Evolutionary conservation across 805 yeast species (phyloP), one percentile per base, ranked within the genome.

Genomic region (Candida parachauliodes): DNA sequence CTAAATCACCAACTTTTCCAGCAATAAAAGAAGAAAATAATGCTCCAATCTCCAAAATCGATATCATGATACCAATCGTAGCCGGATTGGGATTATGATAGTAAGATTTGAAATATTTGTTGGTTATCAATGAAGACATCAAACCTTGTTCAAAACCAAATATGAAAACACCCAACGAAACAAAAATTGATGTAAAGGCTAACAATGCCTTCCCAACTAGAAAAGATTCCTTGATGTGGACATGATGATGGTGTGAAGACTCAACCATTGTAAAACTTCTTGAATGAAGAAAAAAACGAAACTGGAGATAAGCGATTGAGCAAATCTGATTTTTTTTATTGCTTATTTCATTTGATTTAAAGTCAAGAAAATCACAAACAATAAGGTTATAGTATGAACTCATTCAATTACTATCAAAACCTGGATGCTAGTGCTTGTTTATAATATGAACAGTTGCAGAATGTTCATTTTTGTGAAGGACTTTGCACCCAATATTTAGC

Each of bases 21-120:
- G 76, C 75, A 31, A 63, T 54, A 34, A 74, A 61, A 8, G 76
- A 68, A 4, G 78, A 75, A 29, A 68, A 47, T 33, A 74, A 57
- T 1, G 77, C 76, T 1, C 79, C 79, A 16, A 70, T 62, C 43
- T 74, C 78, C 41, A 72, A 56, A 28, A 73, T 68, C 14, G 76
- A 72, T 31, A 70, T 70, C 70, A 70, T 68, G 21, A 72, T 62
- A 15, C 74, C 72, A 6, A 64, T 50, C 8, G 49, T 65, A 1
- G 61, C 68, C 2, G 75, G 72, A 9, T 60, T 45, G 7, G 76
- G 76, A 36, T 68, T 44, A 24, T 57, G 45, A 47, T 64, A 70
- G 54, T 68, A 67, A 5, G 49, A 48, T 40, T 66, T 66, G 46
- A 68, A 68, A 49, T 62, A 61, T 37, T 56, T 51, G 43, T 68